Percentiles rank a stretch among this genome's conserved stretches.
Evolutionary conservation across 352 stramenopile genomes (phyloP).

Genomic region (Saprolegnia parasitica): DNA sequence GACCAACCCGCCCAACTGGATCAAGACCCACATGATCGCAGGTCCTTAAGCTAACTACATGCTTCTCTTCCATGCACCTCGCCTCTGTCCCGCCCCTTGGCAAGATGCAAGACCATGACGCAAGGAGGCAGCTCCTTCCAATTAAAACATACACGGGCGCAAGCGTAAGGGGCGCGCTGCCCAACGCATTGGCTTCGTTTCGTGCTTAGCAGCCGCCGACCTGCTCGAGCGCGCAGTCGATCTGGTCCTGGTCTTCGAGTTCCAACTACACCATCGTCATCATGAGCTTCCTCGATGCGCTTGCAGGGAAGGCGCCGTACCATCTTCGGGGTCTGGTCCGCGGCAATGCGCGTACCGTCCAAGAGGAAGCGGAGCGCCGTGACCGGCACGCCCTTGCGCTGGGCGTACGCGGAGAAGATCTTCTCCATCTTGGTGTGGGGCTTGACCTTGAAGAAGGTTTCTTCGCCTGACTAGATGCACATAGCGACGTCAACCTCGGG

Average conservation of each 20-base stretch:
- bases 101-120: background rate
- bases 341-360: conserved; percentile 92
- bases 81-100: too few relatives aligned
- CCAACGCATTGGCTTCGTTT: background rate
- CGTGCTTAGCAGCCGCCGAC: conserved; percentile 58
- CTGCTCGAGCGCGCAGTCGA: conserved; percentile 94
- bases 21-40: conserved; percentile 25
- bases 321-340: conserved; percentile 94
- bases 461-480: conserved; percentile 73
- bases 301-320: conserved; percentile 25
- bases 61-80: background rate
- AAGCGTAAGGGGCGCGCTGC: background rate
- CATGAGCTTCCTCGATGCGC: background rate
- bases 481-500: background rate
- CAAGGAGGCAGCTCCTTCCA: background rate
- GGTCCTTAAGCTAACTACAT: background rate
- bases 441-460: conserved; percentile 99
- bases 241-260: conserved; percentile 97
- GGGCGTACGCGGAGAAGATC: conserved; percentile 95
- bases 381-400: conserved; percentile 90
- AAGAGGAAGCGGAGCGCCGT: conserved; percentile 93
- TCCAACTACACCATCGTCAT: conserved; percentile 62
- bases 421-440: conserved; percentile 98
- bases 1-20: conserved; percentile 63
- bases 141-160: conserved; percentile 13